Evolutionary conservation across 805 yeast genomes (phyloP).

Genomic region (Lipomyces oligophaga): DNA sequence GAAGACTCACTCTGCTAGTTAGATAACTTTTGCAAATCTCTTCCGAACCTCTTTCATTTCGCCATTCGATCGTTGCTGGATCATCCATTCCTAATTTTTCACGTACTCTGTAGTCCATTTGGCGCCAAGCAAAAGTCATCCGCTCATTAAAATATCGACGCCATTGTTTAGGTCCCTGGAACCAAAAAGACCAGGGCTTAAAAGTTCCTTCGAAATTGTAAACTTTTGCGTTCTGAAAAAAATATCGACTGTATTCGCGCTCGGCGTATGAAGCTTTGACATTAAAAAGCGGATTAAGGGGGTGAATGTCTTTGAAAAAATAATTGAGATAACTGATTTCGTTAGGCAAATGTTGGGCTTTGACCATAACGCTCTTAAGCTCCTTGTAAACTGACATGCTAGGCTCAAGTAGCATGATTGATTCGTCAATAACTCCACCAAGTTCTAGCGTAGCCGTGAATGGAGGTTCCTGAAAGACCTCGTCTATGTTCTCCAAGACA

Average conservation of each 20-base stretch:
- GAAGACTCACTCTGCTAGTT: conserved; percentile 7
- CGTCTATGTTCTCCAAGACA: conserved; percentile 20
- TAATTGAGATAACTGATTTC: conserved; percentile 22
- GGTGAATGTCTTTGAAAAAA: conserved; percentile 19
- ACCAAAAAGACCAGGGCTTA: conserved; percentile 28
- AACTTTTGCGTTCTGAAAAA: conserved; percentile 22
- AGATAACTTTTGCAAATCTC: conserved; percentile 21
- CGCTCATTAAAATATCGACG: conserved; percentile 20
- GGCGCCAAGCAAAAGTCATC: conserved; percentile 24
- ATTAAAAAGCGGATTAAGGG: conserved; percentile 25
- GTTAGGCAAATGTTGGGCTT: conserved; percentile 12
- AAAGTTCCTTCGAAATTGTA: conserved; percentile 26
- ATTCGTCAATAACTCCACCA: conserved; percentile 25
- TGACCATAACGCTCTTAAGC: conserved; percentile 13
- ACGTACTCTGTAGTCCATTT: conserved; percentile 17
- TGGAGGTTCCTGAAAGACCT: conserved; percentile 20
- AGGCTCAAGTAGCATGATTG: conserved; percentile 25
- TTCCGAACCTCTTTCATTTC: conserved; percentile 19
- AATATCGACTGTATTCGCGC: conserved; percentile 16
- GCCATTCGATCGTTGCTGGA: conserved; percentile 20
- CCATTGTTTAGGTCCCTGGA: conserved; percentile 18
- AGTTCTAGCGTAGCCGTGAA: conserved; percentile 25
- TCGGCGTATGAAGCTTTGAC: conserved; percentile 19
- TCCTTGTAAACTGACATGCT: conserved; percentile 20
- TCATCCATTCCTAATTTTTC: conserved; percentile 15